Evolutionary conservation across 2,329 filamentous ascomycete genomes (phyloP).

Genomic region (Xylaria sp.): DNA sequence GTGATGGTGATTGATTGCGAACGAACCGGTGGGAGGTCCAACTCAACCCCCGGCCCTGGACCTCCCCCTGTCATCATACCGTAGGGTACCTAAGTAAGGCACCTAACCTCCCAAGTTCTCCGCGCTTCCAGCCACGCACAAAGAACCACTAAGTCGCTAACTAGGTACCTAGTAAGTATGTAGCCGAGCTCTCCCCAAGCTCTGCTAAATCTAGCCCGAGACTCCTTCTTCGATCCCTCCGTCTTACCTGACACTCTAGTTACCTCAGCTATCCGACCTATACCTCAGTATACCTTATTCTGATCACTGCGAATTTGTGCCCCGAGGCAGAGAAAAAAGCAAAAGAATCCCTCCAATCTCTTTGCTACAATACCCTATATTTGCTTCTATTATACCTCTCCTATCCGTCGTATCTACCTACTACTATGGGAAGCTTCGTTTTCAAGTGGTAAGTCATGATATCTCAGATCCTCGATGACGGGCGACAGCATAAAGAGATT

Average conservation of each 20-base stretch:
- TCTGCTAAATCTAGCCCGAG: constrained; percentile 18
- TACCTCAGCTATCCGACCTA: neutral
- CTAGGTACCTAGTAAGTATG: too few species aligned
- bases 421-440: constrained; percentile 72
- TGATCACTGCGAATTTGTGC: constrained; percentile 10
- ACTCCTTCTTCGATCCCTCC: constrained; percentile 26
- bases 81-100: neutral
- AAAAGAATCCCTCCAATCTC: constrained; percentile 4
- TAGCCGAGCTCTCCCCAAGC: constrained; percentile 31
- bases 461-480: constrained; percentile 3
- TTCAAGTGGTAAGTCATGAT: constrained; percentile 73
- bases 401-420: constrained; percentile 30
- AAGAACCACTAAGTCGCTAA: constrained; percentile 1
- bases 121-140: constrained; percentile 33
- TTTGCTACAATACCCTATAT: constrained; percentile 20
- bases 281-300: constrained; percentile 1
- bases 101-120: constrained; percentile 29
- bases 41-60: neutral
- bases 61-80: constrained; percentile 17
- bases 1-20: constrained; percentile 12
- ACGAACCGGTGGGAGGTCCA: constrained; percentile 17
- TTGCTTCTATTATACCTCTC: neutral
- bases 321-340: constrained; percentile 10
- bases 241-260: constrained; percentile 11
- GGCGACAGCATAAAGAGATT: constrained; percentile 3